Evolutionary conservation across 2,329 filamentous ascomycete genomes (phyloP).

Genomic region (Pochonia chlamydosporia): DNA sequence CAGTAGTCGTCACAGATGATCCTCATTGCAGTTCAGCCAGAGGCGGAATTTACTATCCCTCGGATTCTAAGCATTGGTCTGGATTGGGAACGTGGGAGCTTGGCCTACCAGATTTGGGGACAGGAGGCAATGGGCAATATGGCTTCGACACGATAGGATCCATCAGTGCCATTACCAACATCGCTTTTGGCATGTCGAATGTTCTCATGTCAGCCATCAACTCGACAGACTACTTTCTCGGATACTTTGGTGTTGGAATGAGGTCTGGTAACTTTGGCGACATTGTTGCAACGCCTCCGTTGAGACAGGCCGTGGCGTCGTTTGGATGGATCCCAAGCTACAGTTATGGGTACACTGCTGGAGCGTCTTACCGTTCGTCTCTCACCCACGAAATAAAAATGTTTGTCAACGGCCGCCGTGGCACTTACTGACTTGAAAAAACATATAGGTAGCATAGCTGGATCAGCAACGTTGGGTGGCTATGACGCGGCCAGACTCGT

Average conservation of each 20-base stretch:
- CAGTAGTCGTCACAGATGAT: conserved; percentile 28
- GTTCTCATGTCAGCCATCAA: conserved; percentile 48
- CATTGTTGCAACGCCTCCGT: conserved; percentile 42
- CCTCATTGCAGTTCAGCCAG: conserved; percentile 49
- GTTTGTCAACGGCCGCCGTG: not conserved
- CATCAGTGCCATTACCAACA: conserved; percentile 30
- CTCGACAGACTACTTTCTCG: conserved; percentile 48
- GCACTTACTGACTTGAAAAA: conserved; percentile 6
- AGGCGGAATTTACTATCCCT: conserved; percentile 52
- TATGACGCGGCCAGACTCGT: conserved; percentile 60
- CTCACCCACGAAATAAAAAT: not conserved
- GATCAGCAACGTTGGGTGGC: conserved; percentile 63
- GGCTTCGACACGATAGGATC: conserved; percentile 47
- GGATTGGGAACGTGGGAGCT: conserved; percentile 55
- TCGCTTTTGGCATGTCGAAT: conserved; percentile 35
- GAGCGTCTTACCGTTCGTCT: conserved; percentile 62
- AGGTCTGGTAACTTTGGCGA: conserved; percentile 46
- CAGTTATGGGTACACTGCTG: conserved; percentile 71
- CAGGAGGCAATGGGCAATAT: conserved; percentile 58
- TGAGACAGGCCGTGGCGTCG: conserved; percentile 53
- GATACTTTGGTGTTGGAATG: conserved; percentile 52
- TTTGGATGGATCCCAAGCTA: conserved; percentile 61
- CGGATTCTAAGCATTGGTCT: conserved; percentile 51
- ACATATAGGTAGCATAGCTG: conserved; percentile 31
- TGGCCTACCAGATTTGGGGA: conserved; percentile 52